phyloP scores from a whole-genome alignment of 441 rosid genomes.

The Euphorbia schlechtendalii region DNA sequence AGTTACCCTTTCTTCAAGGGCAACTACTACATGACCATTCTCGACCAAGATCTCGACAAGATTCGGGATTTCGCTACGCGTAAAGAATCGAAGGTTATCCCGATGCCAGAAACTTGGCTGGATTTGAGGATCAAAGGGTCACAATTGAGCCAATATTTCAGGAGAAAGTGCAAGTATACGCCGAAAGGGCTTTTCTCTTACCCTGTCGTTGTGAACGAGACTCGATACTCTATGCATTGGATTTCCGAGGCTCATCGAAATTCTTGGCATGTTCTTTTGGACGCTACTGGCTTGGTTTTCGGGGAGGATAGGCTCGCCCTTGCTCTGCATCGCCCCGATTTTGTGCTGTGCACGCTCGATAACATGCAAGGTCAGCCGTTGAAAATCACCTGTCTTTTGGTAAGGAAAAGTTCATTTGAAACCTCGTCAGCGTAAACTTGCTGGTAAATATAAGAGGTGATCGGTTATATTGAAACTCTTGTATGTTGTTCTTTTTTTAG shows the following conservation, averaged over 20 bases:
- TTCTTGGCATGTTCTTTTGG: constrained; percentile 60
- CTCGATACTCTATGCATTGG: constrained; percentile 59
- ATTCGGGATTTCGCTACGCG: constrained; percentile 39
- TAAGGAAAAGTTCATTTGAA: constrained; percentile 51
- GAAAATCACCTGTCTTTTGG: constrained; percentile 49
- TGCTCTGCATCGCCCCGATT: constrained; percentile 54
- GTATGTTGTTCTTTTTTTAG: not conserved
- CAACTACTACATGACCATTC: constrained; percentile 47
- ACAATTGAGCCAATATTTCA: constrained; percentile 55
- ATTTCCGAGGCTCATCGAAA: constrained; percentile 58
- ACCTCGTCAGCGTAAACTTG: constrained; percentile 17
- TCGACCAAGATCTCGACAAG: constrained; percentile 36
- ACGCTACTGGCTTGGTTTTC: constrained; percentile 39
- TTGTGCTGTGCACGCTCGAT: constrained; percentile 37
- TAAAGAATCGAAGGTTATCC: constrained; percentile 50
- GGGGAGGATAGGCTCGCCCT: constrained; percentile 44
- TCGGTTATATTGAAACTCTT: not conserved
- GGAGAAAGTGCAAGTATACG: constrained; percentile 52
- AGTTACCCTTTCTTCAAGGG: constrained; percentile 64
- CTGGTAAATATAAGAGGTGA: too few species aligned
- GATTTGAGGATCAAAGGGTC: constrained; percentile 64
- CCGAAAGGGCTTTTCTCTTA: constrained; percentile 51
- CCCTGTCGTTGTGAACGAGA: constrained; percentile 39
- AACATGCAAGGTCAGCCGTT: constrained; percentile 26
- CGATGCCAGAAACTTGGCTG: constrained; percentile 57